Base-by-base conservation (phyloP, 2,329 filamentous ascomycete species). In the Pseudogymnoascus sp. region DNA sequence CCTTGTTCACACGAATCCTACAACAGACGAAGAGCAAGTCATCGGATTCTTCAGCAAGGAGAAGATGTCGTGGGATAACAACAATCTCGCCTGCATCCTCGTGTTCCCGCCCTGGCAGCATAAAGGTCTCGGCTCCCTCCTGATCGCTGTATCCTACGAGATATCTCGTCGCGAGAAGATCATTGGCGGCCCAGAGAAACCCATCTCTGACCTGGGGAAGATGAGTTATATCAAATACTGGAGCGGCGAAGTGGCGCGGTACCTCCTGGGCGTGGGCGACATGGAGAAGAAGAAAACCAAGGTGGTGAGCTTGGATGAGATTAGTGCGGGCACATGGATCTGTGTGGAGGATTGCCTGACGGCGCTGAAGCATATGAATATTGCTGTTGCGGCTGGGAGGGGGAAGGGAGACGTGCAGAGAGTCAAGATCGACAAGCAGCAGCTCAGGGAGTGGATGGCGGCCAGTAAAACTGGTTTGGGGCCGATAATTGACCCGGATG, bases 1-100 rank as follows among this genome's bases (percentile, higher is more conserved):
- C 4, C 86, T 98, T 61, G 89, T 95, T 50, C 89, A 93, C 72
- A 89, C 86, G 7, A 66, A 8, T 60, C 53, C 63, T 35, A 61
- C 63, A 7, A 61, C 65, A 35, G 14, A 71, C 19, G 73, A 75
- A 41, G 72, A 75, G 19, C 85, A 88, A 71, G 87, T 97, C 31
- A 85, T 93, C 1, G 95, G 95, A n/a, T 98, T 98, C 82, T 99
- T 98, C 79, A 96, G 90, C 67, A 98, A 99, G 74, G 95, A 99
- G 76, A 98, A 98, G 75, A 89, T 97, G 81, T 96, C 91, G 3
- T 99, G 95, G 93, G 95, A 99, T 72, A 93, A 93, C 71, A 98
- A 99, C 76, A 99, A 98, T 68, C 82, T 99, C 4, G 95, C 95
- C 0, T 99, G 95, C 73, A 99, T 99, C 69, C 81, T 98, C 6